A percentile compares a stretch with the other conserved stretches of the same genome.
Conservation (phyloP, 1,139 yeast genomes). For the Candida tetrigidarum region DNA sequence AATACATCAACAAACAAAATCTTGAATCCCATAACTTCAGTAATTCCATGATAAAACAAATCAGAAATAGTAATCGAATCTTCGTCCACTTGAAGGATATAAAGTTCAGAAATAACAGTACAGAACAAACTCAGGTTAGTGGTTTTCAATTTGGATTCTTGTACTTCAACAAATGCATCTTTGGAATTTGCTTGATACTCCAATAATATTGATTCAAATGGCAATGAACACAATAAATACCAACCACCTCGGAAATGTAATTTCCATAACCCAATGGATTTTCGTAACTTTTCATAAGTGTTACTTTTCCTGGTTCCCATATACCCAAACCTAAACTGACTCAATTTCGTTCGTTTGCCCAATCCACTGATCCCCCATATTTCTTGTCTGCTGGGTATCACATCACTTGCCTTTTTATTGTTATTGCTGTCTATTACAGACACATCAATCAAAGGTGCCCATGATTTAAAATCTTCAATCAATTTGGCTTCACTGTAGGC, state of each 20-base stretch:
- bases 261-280: conserved; percentile 26
- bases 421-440: conserved; percentile 34
- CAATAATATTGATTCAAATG: conserved; percentile 42
- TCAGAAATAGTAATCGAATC: conserved; percentile 28
- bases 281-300: conserved; percentile 34
- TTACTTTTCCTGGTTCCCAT: conserved; percentile 29
- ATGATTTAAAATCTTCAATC: conserved; percentile 40
- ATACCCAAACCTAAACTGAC: conserved; percentile 45
- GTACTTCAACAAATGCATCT: conserved; percentile 31
- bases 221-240: conserved; percentile 39
- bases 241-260: conserved; percentile 19
- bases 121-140: conserved; percentile 20
- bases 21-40: conserved; percentile 13
- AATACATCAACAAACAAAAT: conserved; percentile 22
- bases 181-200: conserved; percentile 27
- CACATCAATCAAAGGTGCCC: conserved; percentile 55
- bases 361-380: conserved; percentile 53
- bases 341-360: conserved; percentile 40
- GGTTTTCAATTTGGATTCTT: conserved; percentile 21
- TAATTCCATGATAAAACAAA: conserved; percentile 16
- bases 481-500: conserved; percentile 17
- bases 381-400: conserved; percentile 34
- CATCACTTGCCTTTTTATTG: conserved; percentile 19
- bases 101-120: conserved; percentile 13
- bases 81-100: conserved; percentile 36